A percentile compares a stretch with the other conserved stretches of the same genome.
Evolutionary conservation across 192 early-diverging fungal species (phyloP).

Genomic region (Spinellus fusiger): DNA sequence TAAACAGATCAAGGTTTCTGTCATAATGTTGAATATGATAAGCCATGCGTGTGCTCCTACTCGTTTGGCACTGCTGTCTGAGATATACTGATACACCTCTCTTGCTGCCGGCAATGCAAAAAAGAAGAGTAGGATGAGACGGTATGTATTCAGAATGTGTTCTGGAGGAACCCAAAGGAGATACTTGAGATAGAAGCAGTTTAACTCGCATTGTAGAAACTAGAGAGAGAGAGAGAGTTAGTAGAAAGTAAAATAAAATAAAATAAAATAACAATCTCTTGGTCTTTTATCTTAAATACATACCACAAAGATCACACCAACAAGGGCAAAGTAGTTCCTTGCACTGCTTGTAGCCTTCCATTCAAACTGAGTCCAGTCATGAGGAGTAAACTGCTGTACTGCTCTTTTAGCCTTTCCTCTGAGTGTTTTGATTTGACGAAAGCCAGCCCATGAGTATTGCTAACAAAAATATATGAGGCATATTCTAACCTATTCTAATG

Average conservation of each 20-base stretch:
- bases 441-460: conserved; percentile 93
- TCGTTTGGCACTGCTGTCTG: conserved; percentile 75
- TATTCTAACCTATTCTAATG: neutral
- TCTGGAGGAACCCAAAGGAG: conserved; percentile 89
- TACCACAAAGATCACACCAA: conserved; percentile 68
- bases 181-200: conserved; percentile 93
- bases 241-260: neutral
- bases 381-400: conserved; percentile 90
- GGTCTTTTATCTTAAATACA: conserved; percentile 3
- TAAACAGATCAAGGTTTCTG: conserved; percentile 85
- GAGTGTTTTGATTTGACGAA: conserved; percentile 77
- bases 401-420: conserved; percentile 84
- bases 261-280: neutral
- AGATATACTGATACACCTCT: conserved; percentile 88
- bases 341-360: conserved; percentile 88
- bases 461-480: conserved; percentile 2
- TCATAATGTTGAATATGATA: conserved; percentile 76
- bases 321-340: conserved; percentile 78
- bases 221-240: conserved; percentile 18
- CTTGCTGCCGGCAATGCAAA: conserved; percentile 81
- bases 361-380: conserved; percentile 89
- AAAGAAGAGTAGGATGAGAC: conserved; percentile 77
- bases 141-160: conserved; percentile 71
- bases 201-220: conserved; percentile 79
- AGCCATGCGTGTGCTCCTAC: conserved; percentile 94